Percentiles rank a stretch among this genome's conserved stretches.
phyloP scores from a whole-genome alignment of 768 basidiomycete species.

The Trichaptum fuscoviolaceum region DNA sequence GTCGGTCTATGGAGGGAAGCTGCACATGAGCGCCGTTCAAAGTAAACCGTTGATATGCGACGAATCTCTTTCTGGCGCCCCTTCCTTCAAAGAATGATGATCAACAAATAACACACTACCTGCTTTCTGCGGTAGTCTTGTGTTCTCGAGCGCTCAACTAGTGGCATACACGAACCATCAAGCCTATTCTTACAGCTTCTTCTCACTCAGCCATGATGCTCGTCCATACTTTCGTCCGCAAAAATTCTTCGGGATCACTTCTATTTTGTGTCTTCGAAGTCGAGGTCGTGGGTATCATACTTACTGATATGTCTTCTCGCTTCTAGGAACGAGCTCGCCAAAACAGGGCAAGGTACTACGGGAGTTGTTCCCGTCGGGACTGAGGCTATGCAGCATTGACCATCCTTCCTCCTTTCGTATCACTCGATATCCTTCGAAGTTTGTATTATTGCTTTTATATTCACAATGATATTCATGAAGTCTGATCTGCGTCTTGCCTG shows the following conservation, averaged over 20 bases:
- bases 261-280: neutral
- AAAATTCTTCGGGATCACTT: neutral
- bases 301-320: neutral
- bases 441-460: neutral
- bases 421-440: neutral
- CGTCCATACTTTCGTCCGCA: neutral
- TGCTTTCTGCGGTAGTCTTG: too few species aligned
- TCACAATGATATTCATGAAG: neutral
- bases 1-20: neutral
- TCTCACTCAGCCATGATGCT: neutral
- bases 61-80: neutral
- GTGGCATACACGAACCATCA: neutral
- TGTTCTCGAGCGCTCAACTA: too few species aligned
- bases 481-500: neutral
- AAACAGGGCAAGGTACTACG: slow-evolving; percentile 3
- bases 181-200: neutral
- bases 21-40: neutral
- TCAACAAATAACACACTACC: neutral
- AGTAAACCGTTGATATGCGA: neutral
- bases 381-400: slow-evolving; percentile 2
- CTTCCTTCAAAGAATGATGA: neutral
- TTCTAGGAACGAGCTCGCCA: slow-evolving; percentile 6
- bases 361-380: neutral
- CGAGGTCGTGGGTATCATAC: neutral
- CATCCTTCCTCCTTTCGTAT: neutral